Evolutionary conservation across 305 asterid genomes (phyloP).

Genomic region (Andrographis paniculata): DNA sequence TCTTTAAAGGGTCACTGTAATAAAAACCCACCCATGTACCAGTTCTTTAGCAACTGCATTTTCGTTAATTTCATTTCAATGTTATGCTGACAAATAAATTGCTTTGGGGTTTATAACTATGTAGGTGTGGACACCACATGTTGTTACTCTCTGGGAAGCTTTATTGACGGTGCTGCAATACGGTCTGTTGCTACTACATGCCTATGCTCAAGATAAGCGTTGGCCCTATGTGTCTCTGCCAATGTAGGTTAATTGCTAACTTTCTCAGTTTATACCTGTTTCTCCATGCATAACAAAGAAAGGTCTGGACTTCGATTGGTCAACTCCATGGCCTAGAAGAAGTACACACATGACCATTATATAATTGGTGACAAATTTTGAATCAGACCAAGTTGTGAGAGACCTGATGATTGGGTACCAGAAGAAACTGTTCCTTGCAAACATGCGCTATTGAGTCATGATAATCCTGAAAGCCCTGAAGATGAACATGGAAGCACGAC

Average conservation of each 20-base stretch:
- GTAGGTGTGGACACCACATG: constrained; percentile 82
- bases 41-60: constrained; percentile 1
- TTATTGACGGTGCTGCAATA: constrained; percentile 68
- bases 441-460: constrained; percentile 23
- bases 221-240: constrained; percentile 90
- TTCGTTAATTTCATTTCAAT: neutral
- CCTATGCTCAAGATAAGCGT: constrained; percentile 92
- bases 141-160: constrained; percentile 82
- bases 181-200: constrained; percentile 77
- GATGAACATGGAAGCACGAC: constrained; percentile 30
- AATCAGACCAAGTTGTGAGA: constrained; percentile 54
- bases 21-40: constrained; percentile 18
- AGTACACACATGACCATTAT: no score
- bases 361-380: neutral
- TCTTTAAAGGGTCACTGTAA: no score
- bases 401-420: constrained; percentile 97
- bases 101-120: constrained; percentile 10
- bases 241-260: constrained; percentile 41
- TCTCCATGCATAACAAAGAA: neutral
- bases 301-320: no score
- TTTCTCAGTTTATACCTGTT: constrained; percentile 1
- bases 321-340: no score
- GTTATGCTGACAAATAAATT: neutral
- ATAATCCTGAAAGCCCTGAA: constrained; percentile 30
- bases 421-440: constrained; percentile 29